phyloP scores from a whole-genome alignment of 2,329 filamentous ascomycete genomes.

The Diaporthe caulivora region DNA sequence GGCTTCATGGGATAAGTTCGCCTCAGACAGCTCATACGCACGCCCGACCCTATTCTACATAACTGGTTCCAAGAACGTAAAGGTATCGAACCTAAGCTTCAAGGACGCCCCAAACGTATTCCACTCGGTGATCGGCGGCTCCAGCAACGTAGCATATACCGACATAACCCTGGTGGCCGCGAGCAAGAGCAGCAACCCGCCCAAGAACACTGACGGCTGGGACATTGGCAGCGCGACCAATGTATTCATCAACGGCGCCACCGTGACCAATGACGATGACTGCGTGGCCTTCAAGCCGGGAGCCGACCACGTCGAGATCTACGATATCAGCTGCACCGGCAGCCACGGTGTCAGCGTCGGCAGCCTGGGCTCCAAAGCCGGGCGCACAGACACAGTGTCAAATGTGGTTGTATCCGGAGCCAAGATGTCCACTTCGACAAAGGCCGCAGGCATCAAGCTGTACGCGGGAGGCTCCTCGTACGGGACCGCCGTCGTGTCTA shows the following conservation, averaged over 20 bases:
- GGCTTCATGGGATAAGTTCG: conserved; percentile 3
- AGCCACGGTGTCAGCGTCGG: conserved; percentile 1
- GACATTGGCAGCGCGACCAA: not conserved
- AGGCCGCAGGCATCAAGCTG: conserved; percentile 2
- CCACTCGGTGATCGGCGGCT: not conserved
- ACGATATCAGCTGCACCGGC: not conserved
- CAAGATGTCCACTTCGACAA: not conserved
- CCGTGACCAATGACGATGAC: not conserved
- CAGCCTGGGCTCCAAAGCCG: not conserved
- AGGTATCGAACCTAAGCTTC: not conserved
- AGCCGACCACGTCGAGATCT: not conserved
- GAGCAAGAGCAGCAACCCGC: not conserved
- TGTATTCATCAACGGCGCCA: not conserved
- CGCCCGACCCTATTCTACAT: not conserved
- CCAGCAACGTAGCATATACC: not conserved
- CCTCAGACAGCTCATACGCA: not conserved
- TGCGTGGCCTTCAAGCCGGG: conserved; percentile 8
- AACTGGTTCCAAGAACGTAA: not conserved
- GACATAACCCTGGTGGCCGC: not conserved
- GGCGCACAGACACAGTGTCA: not conserved
- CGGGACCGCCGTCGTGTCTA: conserved; percentile 6
- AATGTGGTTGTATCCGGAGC: not conserved
- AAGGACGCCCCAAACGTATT: conserved; percentile 2
- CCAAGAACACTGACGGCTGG: conserved; percentile 5
- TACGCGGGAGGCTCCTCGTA: not conserved